Evolutionary conservation across 2,329 filamentous ascomycete genomes (phyloP), one percentile per base, ranked within the genome.

Genomic region (Colletotrichum sansevieriae): DNA sequence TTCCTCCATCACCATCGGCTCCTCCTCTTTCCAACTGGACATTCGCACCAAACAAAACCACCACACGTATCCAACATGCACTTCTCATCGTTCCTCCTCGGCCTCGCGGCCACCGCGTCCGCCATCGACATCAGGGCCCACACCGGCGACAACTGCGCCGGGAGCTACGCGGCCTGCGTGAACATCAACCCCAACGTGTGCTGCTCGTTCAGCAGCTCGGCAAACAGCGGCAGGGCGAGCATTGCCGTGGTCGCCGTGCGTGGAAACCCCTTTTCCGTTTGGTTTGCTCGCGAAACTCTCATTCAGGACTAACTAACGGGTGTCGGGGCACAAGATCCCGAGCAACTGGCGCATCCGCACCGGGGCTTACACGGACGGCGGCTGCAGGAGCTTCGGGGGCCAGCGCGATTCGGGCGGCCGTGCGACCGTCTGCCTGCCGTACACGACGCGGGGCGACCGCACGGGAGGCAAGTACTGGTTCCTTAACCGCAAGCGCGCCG

Each of bases 101-200:
- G 11, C 18, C 61, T 68, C 44, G 65, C 37, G 6, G 65, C 61
- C 4, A 68, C 61, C 18, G 61, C 29, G 2, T 64, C 46, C 4
- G 65, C 52, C 46, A 54, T 68, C 20, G 65, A 68, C 54, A 46
- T 68, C 29, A 64, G 65, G 15, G 52, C 29, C 10, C 44, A 64
- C 29, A 1, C 3, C 20, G 25, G 37, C 25, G 3, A 3, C 20
- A 13, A 0, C 52, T 68, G 65, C 60, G 13, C 18, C 7, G 65
- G 65, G 2, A 11, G 1, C 35, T 68, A 35, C 1, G 2, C 2
- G 1, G 37, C 43, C 25, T 68, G 65, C 37, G n/a, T 35, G 5
- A 12, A 12, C 44, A 58, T 68, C 60, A 68, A 68, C 46, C 65
- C 65, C 29, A 59, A 59, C 44, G 65, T 68, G 3, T 68, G 65